Evolutionary conservation across 1,284 basidiomycete genomes (phyloP), one percentile per base, ranked within the genome.

Genomic region (Fomitopsis palustris): DNA sequence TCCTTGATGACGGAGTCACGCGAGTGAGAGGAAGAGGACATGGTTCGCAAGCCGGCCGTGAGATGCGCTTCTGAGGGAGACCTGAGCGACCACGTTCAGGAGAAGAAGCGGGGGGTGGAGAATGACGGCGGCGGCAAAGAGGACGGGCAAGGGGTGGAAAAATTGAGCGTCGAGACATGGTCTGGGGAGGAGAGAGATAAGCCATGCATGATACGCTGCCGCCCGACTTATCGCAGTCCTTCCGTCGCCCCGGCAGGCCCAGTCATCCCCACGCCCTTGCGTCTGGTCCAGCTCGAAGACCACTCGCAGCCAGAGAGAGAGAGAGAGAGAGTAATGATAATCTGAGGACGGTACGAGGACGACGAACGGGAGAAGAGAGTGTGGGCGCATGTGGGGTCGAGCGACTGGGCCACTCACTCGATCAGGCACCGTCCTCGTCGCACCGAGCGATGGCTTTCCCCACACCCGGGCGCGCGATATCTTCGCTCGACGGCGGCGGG

Each of bases 1-100:
- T 67, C 65, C 52, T 66, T 69, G 29, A 67, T 64, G 51, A 65
- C 58, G 17, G 68, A 67, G 55, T 57, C 49, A 14, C 49, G 49
- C 49, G 49, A 51, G 49, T 3, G 49, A 6, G 49, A 62, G 41
- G 60, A 54, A 23, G 67, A 69, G 68, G 69, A 69, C 80, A 76
- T 45, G 43, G 58, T 33, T 5, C 39, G 33, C 47, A 16, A 31
- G 2, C 5, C 41, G 41, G 8, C 38, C 38, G n/a, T n/a, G n/a
- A n/a, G 2, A 0, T 7, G 31, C 7, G 31, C 2, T 33, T 33
- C 31, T 33, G 2, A 33, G 31, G 31, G 31, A 33, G 31, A 33
- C 31, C 41, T 39, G 41, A 43, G 3, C 41, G 41, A n/a, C n/a
- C n/a, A n/a, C 25, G 38, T 4, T 12, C 7, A 39, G 39, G 39